Base-by-base conservation (phyloP, 345 rosid species). In the Raphanus sativus region DNA sequence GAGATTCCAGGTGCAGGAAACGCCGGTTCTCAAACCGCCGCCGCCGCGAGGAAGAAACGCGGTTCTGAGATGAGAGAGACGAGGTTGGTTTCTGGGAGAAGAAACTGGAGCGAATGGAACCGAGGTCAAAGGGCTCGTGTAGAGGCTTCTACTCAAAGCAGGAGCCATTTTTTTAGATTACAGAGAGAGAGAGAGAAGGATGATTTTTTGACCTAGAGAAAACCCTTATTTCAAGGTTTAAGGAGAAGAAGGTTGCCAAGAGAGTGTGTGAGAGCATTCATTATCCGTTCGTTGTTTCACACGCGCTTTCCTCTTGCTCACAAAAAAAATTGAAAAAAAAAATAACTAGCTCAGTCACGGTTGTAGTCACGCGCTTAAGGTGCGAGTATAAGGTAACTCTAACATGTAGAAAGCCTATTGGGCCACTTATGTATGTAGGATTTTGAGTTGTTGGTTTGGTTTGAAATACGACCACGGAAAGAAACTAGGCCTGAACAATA, bases 61-160 rank as follows among this genome's bases (percentile, higher is more conserved):
- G 38, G 76, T 87, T 82, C 86, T 74, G 6, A 81, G 78, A 81
- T 68, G 69, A 13, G 80, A 77, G 38, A 79, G 77, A 75, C 75
- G 85, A 64, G 25, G 63, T 63, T 76, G 76, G 26, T 76, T 82
- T 74, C 50, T 32, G 17, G 34, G 83, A 40, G 81, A 38, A 0
- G 87, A 82, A 65, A 85, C 61, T 0, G 86, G 79, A 10, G 91
- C 76, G 0, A 86, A 79, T 30, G 97, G 84, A 25, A 88, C 77
- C 1, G 89, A 85, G 42, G 88, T 69, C 32, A 87, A 52, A 69
- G 89, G 77, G 62, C 82, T 68, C 15, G 87, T 64, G 55, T 79
- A 75, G 15, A 90, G 83, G 75, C 86, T 84, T 86, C 94, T 83
- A 84, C 89, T 86, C 24, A 90, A 80, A 74, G 83, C 90, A 5